phyloP scores from a whole-genome alignment of 2,329 filamentous ascomycete species.

The Penicillium hordei region DNA sequence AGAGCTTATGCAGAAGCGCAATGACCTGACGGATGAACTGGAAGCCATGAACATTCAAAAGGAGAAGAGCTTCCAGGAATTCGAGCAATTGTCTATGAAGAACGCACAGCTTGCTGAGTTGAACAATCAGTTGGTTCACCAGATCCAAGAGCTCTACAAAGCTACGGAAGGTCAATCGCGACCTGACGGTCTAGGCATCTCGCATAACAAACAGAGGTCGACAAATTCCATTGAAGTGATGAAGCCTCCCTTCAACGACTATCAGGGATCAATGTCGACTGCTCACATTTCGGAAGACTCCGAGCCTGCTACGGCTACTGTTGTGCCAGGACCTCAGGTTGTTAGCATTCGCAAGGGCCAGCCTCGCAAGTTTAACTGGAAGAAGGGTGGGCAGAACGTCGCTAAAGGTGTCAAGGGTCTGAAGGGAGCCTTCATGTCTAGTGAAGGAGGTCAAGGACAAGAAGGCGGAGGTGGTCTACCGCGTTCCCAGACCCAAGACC shows the following conservation, averaged over 20 bases:
- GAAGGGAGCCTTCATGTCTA: conserved; percentile 82
- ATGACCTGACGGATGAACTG: conserved; percentile 81
- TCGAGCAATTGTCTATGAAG: conserved; percentile 90
- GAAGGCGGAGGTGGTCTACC: conserved; percentile 33
- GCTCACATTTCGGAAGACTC: conserved; percentile 62
- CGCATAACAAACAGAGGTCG: conserved; percentile 54
- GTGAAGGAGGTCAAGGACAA: conserved; percentile 49
- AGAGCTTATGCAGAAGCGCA: conserved; percentile 84
- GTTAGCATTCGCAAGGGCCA: conserved; percentile 94
- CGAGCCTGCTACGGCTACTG: conserved; percentile 57
- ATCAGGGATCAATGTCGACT: conserved; percentile 59
- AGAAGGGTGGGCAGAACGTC: conserved; percentile 90
- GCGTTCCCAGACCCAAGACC: conserved; percentile 45
- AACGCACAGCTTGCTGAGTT: conserved; percentile 92
- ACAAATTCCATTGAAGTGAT: conserved; percentile 45
- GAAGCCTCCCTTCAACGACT: conserved; percentile 49
- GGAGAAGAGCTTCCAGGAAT: conserved; percentile 90
- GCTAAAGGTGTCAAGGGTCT: conserved; percentile 95
- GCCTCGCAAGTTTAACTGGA: conserved; percentile 97
- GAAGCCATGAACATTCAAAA: conserved; percentile 78
- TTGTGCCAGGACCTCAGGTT: conserved; percentile 78
- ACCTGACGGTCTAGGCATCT: conserved; percentile 61
- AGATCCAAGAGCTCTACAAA: conserved; percentile 92
- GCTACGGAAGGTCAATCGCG: conserved; percentile 52
- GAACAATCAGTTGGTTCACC: conserved; percentile 92